phyloP scores from a whole-genome alignment of 805 yeast species.

The Candida mattraensis region DNA sequence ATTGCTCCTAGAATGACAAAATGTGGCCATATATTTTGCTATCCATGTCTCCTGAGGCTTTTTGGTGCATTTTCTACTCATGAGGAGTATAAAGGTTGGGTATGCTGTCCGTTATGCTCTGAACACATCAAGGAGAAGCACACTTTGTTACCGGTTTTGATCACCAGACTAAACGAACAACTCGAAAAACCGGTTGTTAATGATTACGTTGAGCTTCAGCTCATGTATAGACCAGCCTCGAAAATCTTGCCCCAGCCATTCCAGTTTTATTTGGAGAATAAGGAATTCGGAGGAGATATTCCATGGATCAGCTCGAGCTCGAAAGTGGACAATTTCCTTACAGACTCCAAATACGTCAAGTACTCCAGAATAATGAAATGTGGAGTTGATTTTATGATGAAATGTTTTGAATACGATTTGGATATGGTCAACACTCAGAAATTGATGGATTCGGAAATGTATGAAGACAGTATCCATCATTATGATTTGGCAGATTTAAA shows the following conservation, averaged over 20 bases:
- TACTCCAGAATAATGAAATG: constrained; percentile 74
- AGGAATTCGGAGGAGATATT: constrained; percentile 40
- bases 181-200: constrained; percentile 59
- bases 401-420: constrained; percentile 62
- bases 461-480: constrained; percentile 58
- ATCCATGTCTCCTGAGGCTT: constrained; percentile 74
- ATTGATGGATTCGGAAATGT: constrained; percentile 58
- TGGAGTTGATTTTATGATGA: constrained; percentile 49
- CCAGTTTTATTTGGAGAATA: constrained; percentile 25
- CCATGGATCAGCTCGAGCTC: constrained; percentile 49
- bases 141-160: constrained; percentile 65
- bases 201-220: constrained; percentile 54
- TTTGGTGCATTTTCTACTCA: constrained; percentile 49
- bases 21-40: constrained; percentile 93
- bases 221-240: constrained; percentile 53
- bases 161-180: constrained; percentile 48
- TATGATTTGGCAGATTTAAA: constrained; percentile 54
- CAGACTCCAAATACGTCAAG: constrained; percentile 34
- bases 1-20: constrained; percentile 92
- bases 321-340: constrained; percentile 26
- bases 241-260: constrained; percentile 35
- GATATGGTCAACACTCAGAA: constrained; percentile 47
- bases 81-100: constrained; percentile 45
- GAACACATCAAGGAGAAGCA: constrained; percentile 51
- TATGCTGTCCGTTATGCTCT: constrained; percentile 82